Evolutionary conservation across 1,284 basidiomycete genomes (phyloP).

Genomic region (Fomitopsis palustris): DNA sequence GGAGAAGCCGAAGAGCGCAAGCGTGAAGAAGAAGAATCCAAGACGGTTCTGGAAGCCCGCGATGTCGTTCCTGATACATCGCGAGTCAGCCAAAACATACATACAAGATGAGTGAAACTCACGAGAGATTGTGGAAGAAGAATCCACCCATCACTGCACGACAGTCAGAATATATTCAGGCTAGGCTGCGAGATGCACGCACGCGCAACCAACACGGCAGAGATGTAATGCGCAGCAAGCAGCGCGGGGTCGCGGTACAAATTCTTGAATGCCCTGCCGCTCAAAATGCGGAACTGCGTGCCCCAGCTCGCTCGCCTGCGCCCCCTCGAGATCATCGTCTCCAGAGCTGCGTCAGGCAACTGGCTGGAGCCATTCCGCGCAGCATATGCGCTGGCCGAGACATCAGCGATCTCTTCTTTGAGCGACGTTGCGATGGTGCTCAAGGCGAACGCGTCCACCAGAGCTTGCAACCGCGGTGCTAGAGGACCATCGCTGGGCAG

Average conservation of each 20-base stretch:
- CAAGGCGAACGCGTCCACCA: slow-evolving; percentile 69
- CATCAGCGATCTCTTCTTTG: slow-evolving; percentile 54
- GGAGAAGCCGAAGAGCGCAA: slow-evolving; percentile 95
- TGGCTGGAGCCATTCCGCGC: slow-evolving; percentile 35
- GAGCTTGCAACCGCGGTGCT: slow-evolving; percentile 65
- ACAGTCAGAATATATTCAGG: background rate
- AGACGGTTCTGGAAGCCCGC: slow-evolving; percentile 91
- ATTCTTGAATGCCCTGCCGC: slow-evolving; percentile 98
- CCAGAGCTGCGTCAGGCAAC: slow-evolving; percentile 61
- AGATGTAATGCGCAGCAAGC: slow-evolving; percentile 86
- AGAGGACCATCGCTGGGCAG: slow-evolving; percentile 38
- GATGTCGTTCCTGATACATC: slow-evolving; percentile 71
- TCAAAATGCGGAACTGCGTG: slow-evolving; percentile 91
- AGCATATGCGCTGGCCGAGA: slow-evolving; percentile 19
- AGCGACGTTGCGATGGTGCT: slow-evolving; percentile 70
- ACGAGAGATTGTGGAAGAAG: slow-evolving; percentile 78
- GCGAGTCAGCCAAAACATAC: slow-evolving; percentile 16
- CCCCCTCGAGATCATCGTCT: slow-evolving; percentile 67
- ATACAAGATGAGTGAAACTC: slow-evolving; percentile 29
- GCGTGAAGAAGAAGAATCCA: slow-evolving; percentile 94
- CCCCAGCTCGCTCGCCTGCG: slow-evolving; percentile 83
- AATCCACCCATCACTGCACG: slow-evolving; percentile 72
- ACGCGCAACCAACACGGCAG: slow-evolving; percentile 82
- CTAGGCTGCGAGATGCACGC: slow-evolving; percentile 31
- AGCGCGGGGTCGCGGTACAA: slow-evolving; percentile 92